Conservation (phyloP, 345 rosid species). For the Eucalyptus victrix region DNA sequence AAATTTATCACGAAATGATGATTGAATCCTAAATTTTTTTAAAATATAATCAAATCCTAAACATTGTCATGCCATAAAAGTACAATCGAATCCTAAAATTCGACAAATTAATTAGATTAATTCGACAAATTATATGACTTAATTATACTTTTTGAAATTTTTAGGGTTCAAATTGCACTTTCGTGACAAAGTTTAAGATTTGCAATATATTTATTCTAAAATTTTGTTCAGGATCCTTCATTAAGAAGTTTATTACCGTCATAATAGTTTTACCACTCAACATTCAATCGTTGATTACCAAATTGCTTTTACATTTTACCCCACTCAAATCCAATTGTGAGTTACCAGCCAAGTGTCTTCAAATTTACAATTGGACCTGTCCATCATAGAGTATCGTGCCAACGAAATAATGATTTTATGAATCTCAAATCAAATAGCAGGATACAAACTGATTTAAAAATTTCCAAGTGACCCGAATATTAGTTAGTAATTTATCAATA, state of each 20-base stretch:
- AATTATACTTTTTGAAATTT: too few species aligned
- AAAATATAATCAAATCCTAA: too few species aligned
- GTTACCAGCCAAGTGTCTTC: neutral
- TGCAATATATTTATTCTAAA: too few species aligned
- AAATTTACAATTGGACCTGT: neutral
- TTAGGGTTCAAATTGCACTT: rapidly evolving
- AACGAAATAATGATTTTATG: neutral
- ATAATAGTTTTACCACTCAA: neutral
- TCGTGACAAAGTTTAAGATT: rapidly evolving
- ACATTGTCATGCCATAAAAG: too few species aligned
- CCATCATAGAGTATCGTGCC: neutral
- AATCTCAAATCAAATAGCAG: neutral
- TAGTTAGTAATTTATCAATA: neutral
- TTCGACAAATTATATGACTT: rapidly evolving
- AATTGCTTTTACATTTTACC: neutral
- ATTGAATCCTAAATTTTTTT: rapidly evolving
- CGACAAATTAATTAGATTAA: too few species aligned
- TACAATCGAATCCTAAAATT: too few species aligned
- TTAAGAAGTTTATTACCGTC: neutral
- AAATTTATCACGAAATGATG: rapidly evolving
- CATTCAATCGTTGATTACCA: neutral
- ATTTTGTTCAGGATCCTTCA: neutral
- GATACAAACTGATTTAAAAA: neutral
- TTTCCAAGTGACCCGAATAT: neutral
- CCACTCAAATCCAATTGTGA: neutral